Evolutionary conservation across 106 monocot species (phyloP).

Genomic region (Acanthochlamys bracteata): DNA sequence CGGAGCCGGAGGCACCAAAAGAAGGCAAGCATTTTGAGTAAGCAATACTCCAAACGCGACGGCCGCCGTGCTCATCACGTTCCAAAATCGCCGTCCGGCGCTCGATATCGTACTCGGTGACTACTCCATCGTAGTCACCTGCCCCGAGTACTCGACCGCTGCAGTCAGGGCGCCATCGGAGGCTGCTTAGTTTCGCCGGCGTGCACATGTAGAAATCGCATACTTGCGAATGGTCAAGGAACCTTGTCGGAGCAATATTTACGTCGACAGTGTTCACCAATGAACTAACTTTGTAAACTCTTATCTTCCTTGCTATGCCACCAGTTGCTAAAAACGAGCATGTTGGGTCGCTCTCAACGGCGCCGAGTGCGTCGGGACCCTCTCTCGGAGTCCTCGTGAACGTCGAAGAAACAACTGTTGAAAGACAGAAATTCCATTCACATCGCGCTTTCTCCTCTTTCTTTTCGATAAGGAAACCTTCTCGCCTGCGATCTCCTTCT

Average conservation of each 20-base stretch:
- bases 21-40: constrained; percentile 28
- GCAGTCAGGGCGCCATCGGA: constrained; percentile 38
- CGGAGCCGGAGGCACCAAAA: constrained; percentile 60
- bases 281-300: constrained; percentile 29
- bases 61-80: constrained; percentile 85
- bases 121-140: constrained; percentile 96
- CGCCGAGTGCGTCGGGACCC: constrained; percentile 62
- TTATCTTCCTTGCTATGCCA: constrained; percentile 77
- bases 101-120: constrained; percentile 90
- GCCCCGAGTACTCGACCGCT: constrained; percentile 20
- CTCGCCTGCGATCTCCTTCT: neutral
- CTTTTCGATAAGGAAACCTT: neutral
- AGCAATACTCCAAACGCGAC: constrained; percentile 75
- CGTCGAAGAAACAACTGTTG: constrained; percentile 31
- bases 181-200: constrained; percentile 95
- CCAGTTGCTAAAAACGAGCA: constrained; percentile 68
- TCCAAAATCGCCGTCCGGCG: constrained; percentile 36
- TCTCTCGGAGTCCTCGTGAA: neutral
- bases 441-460: constrained; percentile 17
- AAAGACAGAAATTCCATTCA: constrained; percentile 74
- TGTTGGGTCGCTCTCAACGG: constrained; percentile 57
- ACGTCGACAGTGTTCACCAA: neutral
- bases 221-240: constrained; percentile 13
- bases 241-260: neutral
- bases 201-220: constrained; percentile 57